Evolutionary conservation across 1,139 yeast species (phyloP), one percentile per base, ranked within the genome.

Genomic region (Saccharomyces hybrid): DNA sequence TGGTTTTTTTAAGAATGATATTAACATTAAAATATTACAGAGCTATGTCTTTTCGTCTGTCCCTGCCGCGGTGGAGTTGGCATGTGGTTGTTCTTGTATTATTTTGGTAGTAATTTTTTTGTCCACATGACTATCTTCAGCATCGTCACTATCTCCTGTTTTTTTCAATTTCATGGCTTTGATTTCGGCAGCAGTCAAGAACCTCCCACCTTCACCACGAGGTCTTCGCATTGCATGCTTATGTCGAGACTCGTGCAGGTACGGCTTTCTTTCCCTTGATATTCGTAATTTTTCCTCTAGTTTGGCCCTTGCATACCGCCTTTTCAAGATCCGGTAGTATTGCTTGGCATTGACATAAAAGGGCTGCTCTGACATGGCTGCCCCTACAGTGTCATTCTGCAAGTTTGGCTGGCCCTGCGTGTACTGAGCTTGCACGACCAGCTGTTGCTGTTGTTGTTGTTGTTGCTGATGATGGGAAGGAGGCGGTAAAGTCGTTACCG

Each of bases 191-290:
- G 98, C 97, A 0, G 99, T 93, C 60, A 95, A 74, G 64, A 95
- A 95, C 58, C 99, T 77, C 3, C 99, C 99, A 31, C 99, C 99
- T 72, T 93, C 98, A 29, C 99, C 99, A 65, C 99, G 81, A 14
- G 99, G 99, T 70, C 99, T 81, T 68, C 99, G 80, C 99, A 95
- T 93, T 19, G 99, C 99, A 71, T 95, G 99, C 70, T 93, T 93
- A 71, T 95, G 99, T 64, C 99, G 81, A 16, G 97, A 89, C 71
- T 95, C 99, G 70, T 95, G 99, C 54, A 95, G 73, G 69, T 95
- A 95, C 3, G 99, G 99, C 67, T 87, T 86, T 61, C 98, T 81
- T 9, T 95, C 95, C 59, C 97, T 79, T 26, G 95, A 95, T 8
- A 88, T 88, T 67, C 88, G 86, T 58, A 93, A 78, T 51, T 84